Evolutionary conservation across 441 rosid genomes (phyloP).

Genomic region (Viola pubescens): DNA sequence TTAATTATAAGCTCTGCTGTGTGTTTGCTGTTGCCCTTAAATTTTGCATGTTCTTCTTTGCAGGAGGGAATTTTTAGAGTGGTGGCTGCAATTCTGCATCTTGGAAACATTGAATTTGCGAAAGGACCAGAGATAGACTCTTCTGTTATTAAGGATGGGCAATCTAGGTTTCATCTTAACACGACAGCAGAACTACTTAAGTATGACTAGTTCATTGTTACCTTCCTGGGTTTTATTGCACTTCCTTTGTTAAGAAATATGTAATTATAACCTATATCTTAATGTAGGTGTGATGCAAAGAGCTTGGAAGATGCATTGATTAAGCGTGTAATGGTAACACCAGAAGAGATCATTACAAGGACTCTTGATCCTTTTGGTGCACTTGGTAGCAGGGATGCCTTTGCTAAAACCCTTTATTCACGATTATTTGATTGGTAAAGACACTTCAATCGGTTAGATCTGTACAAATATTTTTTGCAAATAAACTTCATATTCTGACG

Average conservation of each 20-base stretch:
- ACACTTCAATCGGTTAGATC: background rate
- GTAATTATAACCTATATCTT: constrained; percentile 16
- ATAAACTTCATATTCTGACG: background rate
- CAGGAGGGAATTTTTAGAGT: constrained; percentile 97
- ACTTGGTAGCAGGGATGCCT: constrained; percentile 86
- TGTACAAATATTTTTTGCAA: constrained; percentile 5
- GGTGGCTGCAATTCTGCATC: constrained; percentile 94
- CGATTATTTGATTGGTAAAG: constrained; percentile 97
- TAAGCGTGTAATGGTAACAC: constrained; percentile 99
- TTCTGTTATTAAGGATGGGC: constrained; percentile 87
- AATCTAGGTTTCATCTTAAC: constrained; percentile 80
- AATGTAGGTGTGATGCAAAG: constrained; percentile 77
- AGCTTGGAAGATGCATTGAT: constrained; percentile 94
- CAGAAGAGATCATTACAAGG: constrained; percentile 98
- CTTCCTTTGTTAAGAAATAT: constrained; percentile 14
- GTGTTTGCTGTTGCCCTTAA: constrained; percentile 18
- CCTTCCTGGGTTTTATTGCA: constrained; percentile 7
- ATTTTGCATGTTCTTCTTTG: constrained; percentile 19
- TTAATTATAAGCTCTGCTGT: constrained; percentile 9
- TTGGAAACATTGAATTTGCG: constrained; percentile 86
- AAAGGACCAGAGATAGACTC: constrained; percentile 92
- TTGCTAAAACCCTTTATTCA: constrained; percentile 93
- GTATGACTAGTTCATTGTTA: constrained; percentile 30
- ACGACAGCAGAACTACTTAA: constrained; percentile 78
- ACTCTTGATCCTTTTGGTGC: constrained; percentile 94